Conservation (phyloP, 805 yeast species). For the Jamesozyma lodderae region DNA sequence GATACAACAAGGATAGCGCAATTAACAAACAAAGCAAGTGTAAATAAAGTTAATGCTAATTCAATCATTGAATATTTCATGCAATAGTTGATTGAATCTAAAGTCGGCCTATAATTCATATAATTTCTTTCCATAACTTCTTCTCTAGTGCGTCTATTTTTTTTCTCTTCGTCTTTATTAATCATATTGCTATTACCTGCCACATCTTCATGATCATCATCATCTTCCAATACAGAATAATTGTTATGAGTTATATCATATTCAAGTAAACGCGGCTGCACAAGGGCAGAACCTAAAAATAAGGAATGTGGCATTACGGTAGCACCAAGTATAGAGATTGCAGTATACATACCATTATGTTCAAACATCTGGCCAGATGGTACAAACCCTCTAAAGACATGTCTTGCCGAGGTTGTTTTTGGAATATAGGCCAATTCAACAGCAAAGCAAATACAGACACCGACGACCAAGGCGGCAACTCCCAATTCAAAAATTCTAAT, state of each 20-base stretch:
- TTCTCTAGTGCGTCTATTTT: slow-evolving; percentile 11
- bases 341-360: slow-evolving; percentile 58
- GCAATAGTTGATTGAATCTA: slow-evolving; percentile 63
- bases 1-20: slow-evolving; percentile 75
- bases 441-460: slow-evolving; percentile 74
- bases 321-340: slow-evolving; percentile 82
- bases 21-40: slow-evolving; percentile 81
- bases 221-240: slow-evolving; percentile 20
- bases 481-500: slow-evolving; percentile 68
- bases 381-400: slow-evolving; percentile 56
- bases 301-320: slow-evolving; percentile 91
- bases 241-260: slow-evolving; percentile 55
- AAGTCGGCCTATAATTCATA: slow-evolving; percentile 56
- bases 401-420: slow-evolving; percentile 34
- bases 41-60: slow-evolving; percentile 56
- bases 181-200: background rate
- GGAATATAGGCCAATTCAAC: slow-evolving; percentile 56
- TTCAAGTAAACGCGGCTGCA: slow-evolving; percentile 73
- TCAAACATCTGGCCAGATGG: slow-evolving; percentile 47
- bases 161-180: slow-evolving; percentile 10
- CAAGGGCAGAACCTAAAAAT: slow-evolving; percentile 78
- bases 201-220: background rate
- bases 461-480: slow-evolving; percentile 60
- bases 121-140: slow-evolving; percentile 33
- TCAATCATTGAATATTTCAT: slow-evolving; percentile 67